Base-by-base conservation (phyloP, 805 yeast genomes). In the Candida maesae region DNA sequence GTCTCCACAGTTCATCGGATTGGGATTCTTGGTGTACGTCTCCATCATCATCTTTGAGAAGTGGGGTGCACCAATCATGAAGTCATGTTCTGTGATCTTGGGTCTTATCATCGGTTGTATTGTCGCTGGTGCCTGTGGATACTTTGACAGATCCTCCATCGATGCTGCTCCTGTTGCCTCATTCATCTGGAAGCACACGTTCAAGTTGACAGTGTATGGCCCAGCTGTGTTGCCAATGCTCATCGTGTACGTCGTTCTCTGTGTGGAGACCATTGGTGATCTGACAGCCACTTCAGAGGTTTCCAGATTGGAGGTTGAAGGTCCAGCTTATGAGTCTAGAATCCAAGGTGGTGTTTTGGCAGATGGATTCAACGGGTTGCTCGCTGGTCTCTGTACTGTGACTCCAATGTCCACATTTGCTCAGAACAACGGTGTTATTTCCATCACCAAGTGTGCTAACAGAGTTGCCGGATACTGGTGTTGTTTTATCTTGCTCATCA, bases 201-300 rank as follows among this genome's bases (percentile, higher is more conserved):
- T 88, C 71, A 78, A 73, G 45, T 70, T 88, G 41, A 63, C 68
- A 26, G 78, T 89, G 8, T 86, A 89, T 55, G 96, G 88, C 2
- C 96, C 96, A 2, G 77, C 83, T 7, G 91, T 89, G 4, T 66
- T 89, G 37, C 96, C 96, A 17, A 75, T 86, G 67, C 64, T 89
- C 43, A 93, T 95, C 0, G 84, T 87, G 36, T 89, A 81, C 60
- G 70, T 87, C 19, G 87, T 82, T 23, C 67, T 85, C 52, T 80
- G 86, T 73, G 87, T 88, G 84, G 96, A 89, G 68, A 83, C 95
- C 38, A 86, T 89, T 58, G 96, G 96, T 61, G 96, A 89, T 61
- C 79, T 89, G 56, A 87, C 96, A 28, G 96, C 96, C 29, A 86
- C 96, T 24, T 81, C 87, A 34, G 97, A 89, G 63, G 96, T 89